Conservation (phyloP, 73 alveolate genomes). For the Paramecium primaurelia region DNA sequence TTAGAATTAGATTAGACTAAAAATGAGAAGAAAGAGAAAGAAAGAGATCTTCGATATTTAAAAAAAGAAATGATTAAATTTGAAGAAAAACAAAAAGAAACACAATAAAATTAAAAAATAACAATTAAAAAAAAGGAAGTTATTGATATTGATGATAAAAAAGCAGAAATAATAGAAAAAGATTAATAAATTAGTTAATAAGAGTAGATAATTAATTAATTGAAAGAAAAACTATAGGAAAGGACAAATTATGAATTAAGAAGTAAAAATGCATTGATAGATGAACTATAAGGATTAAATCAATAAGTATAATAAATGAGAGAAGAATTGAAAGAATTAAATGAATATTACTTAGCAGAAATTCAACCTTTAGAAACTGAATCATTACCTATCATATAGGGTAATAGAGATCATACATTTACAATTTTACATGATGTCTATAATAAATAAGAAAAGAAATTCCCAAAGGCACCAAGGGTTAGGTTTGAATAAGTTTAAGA, state of each 20-base stretch:
- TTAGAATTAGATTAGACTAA: slow-evolving; percentile 14
- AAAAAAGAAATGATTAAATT: slow-evolving; percentile 9
- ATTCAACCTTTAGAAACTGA: slow-evolving; percentile 39
- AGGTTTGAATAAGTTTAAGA: slow-evolving; percentile 14
- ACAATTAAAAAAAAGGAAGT: slow-evolving; percentile 13
- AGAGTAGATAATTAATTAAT: background rate
- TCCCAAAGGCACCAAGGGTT: slow-evolving; percentile 37
- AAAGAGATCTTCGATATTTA: background rate
- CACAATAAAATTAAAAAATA: background rate
- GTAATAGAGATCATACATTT: slow-evolving; percentile 36
- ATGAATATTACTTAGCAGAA: background rate
- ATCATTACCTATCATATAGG: background rate
- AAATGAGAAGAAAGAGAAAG: background rate
- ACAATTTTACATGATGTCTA: slow-evolving; percentile 36
- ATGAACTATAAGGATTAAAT: background rate
- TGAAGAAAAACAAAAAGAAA: slow-evolving; percentile 10
- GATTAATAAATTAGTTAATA: background rate
- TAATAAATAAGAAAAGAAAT: slow-evolving; percentile 27
- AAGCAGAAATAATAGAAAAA: slow-evolving; percentile 35
- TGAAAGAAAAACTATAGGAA: slow-evolving; percentile 10
- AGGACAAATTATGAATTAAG: slow-evolving; percentile 34
- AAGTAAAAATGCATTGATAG: slow-evolving; percentile 28
- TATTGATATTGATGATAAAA: slow-evolving; percentile 38
- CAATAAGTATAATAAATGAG: background rate
- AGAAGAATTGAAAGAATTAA: slow-evolving; percentile 22